These are phyloP conservation scores for Clavaria fumosa DNA, from an alignment of 768 basidiomycete genomes.

Conservation along the genomic window DNA sequence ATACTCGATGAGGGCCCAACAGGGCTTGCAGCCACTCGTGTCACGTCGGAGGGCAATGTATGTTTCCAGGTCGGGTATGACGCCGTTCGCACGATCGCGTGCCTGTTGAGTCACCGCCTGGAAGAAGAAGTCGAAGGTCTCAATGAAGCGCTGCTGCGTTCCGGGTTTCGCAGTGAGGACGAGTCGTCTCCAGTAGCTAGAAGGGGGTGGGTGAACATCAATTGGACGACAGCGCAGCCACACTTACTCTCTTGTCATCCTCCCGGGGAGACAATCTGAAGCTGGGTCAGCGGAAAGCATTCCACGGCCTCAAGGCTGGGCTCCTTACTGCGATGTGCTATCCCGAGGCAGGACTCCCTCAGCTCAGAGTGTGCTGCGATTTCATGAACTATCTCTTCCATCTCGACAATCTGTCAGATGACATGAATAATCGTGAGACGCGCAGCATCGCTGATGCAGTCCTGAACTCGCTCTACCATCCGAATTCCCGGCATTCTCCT, in stretches of 20 bases:
- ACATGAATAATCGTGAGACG: slow-evolving; percentile 31
- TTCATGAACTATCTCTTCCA: slow-evolving; percentile 51
- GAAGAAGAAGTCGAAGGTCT: slow-evolving; percentile 27
- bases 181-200: slow-evolving; percentile 8
- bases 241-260: slow-evolving; percentile 63
- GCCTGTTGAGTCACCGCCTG: slow-evolving; percentile 29
- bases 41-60: slow-evolving; percentile 39
- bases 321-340: too few relatives aligned
- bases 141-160: slow-evolving; percentile 20
- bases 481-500: slow-evolving; percentile 45
- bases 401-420: slow-evolving; percentile 54
- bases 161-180: slow-evolving; percentile 6
- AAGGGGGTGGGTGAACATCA: slow-evolving; percentile 9
- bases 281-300: too few relatives aligned
- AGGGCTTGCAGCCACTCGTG: slow-evolving; percentile 36
- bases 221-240: slow-evolving; percentile 1
- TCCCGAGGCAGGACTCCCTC: slow-evolving; percentile 53
- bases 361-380: slow-evolving; percentile 49
- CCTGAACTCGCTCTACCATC: slow-evolving; percentile 35
- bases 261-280: slow-evolving; percentile 35
- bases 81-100: slow-evolving; percentile 23
- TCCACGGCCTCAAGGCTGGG: too few relatives aligned
- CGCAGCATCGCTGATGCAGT: slow-evolving; percentile 56
- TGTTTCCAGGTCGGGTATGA: slow-evolving; percentile 31
- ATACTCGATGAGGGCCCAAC: slow-evolving; percentile 39